Percentiles rank a stretch among this genome's conserved stretches.
These are phyloP conservation scores for Botrytis deweyae DNA, from an alignment of 2,329 filamentous ascomycete genomes.

Conservation along the genomic window DNA sequence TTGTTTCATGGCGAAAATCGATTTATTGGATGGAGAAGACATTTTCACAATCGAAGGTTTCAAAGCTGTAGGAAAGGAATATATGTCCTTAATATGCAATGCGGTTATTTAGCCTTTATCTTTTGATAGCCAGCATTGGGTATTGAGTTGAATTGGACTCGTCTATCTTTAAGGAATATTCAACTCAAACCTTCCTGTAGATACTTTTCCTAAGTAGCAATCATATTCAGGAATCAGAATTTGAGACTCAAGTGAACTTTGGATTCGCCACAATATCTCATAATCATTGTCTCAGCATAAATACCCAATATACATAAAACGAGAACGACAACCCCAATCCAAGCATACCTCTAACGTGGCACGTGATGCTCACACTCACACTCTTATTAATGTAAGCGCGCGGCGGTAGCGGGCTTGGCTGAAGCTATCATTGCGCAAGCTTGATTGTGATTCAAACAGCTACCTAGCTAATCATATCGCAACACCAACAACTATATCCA, in stretches of 20 bases:
- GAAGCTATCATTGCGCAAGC: slow-evolving; percentile 10
- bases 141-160: neutral
- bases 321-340: neutral
- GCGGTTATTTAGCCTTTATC: neutral
- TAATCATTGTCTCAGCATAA: neutral
- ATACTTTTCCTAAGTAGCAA: neutral
- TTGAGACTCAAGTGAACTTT: neutral
- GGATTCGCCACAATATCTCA: neutral
- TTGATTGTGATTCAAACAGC: neutral
- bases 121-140: neutral
- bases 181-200: neutral
- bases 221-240: neutral
- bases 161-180: neutral
- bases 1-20: neutral
- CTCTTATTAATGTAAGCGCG: neutral
- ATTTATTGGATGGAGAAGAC: neutral
- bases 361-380: neutral
- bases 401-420: slow-evolving; percentile 14
- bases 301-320: neutral
- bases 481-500: slow-evolving; percentile 1
- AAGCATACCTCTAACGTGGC: neutral
- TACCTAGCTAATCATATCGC: slow-evolving; percentile 11
- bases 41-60: neutral
- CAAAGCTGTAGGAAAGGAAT: neutral
- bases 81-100: neutral